phyloP scores from a whole-genome alignment of 352 stramenopile species.

The Phytophthora cactorum region DNA sequence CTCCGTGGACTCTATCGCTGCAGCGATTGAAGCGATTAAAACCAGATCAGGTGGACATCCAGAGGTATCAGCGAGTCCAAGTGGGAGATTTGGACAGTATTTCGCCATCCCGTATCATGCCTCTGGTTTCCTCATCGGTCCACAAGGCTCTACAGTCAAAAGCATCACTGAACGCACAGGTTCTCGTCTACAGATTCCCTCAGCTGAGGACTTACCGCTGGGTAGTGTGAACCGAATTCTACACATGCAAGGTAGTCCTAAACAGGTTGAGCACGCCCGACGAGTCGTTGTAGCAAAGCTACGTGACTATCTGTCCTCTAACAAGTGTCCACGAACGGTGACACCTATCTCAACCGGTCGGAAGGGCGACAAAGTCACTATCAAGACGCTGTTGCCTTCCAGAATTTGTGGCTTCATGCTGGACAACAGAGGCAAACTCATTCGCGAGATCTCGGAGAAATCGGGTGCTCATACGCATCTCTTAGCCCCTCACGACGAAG shows the following conservation, averaged over 20 bases:
- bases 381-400: conserved; percentile 58
- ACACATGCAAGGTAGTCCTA: conserved; percentile 62
- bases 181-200: conserved; percentile 62
- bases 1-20: conserved; percentile 35
- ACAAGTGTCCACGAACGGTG: conserved; percentile 10
- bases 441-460: conserved; percentile 63
- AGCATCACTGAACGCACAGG: conserved; percentile 57
- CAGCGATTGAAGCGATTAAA: conserved; percentile 47
- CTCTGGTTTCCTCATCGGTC: conserved; percentile 60
- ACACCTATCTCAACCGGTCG: conserved; percentile 22
- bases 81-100: conserved; percentile 57
- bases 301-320: conserved; percentile 44
- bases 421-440: conserved; percentile 49
- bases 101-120: conserved; percentile 66
- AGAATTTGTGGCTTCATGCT: conserved; percentile 59
- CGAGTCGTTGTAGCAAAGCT: conserved; percentile 43
- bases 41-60: conserved; percentile 47
- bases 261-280: conserved; percentile 53
- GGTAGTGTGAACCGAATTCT: conserved; percentile 69
- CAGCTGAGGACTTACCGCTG: conserved; percentile 54
- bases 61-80: conserved; percentile 32
- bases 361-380: conserved; percentile 57
- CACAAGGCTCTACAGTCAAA: conserved; percentile 42
- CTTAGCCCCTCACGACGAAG: conserved; percentile 41
- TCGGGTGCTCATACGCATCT: conserved; percentile 59